These are phyloP conservation scores for Neurospora intermedia DNA, from an alignment of 495 filamentous ascomycete genomes.

Conservation along the genomic window DNA sequence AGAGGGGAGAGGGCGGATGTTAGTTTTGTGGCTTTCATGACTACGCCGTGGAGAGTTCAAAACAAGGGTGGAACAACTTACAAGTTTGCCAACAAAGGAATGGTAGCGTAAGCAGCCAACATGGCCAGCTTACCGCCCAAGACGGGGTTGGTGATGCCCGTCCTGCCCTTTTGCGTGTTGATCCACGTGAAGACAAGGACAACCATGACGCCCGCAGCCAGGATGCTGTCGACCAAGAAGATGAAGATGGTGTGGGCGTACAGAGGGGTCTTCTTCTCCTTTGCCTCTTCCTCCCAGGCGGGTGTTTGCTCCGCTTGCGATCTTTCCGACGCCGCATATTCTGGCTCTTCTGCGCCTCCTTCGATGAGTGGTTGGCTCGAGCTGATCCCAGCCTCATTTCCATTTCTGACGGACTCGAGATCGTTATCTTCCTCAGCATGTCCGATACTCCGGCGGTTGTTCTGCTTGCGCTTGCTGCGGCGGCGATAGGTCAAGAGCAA, in stretches of 20 bases:
- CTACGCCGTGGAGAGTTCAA: neutral
- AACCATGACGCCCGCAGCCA: slow-evolving; percentile 25
- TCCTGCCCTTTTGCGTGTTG: slow-evolving; percentile 2
- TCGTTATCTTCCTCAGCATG: slow-evolving; percentile 3
- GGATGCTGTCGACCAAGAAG: slow-evolving; percentile 25
- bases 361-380: neutral
- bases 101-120: slow-evolving; percentile 30
- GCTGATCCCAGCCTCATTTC: slow-evolving; percentile 1
- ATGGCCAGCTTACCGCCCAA: slow-evolving; percentile 21
- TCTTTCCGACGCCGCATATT: neutral
- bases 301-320: neutral
- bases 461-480: neutral
- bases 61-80: slow-evolving; percentile 9
- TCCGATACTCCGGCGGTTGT: neutral
- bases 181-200: slow-evolving; percentile 33
- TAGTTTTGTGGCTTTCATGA: neutral
- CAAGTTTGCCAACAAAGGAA: slow-evolving; percentile 32
- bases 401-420: neutral
- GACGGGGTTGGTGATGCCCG: slow-evolving; percentile 1
- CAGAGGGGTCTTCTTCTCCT: neutral
- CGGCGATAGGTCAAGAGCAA: slow-evolving; percentile 16
- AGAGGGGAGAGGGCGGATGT: neutral
- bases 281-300: slow-evolving; percentile 1
- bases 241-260: slow-evolving; percentile 26
- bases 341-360: neutral